Evolutionary conservation across 768 basidiomycete genomes (phyloP), one percentile per base, ranked within the genome.

Genomic region (Russula compacta): DNA sequence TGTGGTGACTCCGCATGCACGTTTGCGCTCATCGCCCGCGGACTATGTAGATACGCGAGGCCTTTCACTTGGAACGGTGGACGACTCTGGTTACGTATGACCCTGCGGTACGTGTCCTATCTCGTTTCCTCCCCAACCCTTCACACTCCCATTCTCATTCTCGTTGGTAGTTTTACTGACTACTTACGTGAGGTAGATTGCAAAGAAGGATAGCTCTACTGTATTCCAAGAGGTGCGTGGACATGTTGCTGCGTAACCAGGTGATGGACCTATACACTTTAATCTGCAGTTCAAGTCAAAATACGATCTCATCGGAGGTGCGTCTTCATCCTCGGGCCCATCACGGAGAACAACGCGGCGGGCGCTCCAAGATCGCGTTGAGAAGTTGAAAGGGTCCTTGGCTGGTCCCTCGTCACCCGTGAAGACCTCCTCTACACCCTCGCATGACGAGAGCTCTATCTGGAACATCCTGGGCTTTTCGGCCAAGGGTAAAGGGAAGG

Each of bases 41-140:
- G 60, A 14, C 59, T 14, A 46, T 21, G 44, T 63, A 92, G 87
- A 79, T 95, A 51, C 83, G 94, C 61, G 92, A 98, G 72, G 77
- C 83, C 60, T 98, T 95, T 72, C 94, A 98, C 69, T 78, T 95
- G 73, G 87, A 94, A 65, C 78, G 86, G 60, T 95, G 88, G 69
- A 81, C 83, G 3, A 84, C 81, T 29, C 78, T 95, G 76, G 73
- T 93, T 39, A 78, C 77, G 19, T 98, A 84, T 71, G 81, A 95
- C 72, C 94, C 93, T 9, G 71, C 76, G 72, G 88, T 89, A 82
- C 69, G 56, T 21, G 29, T 36, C 21, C 49, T 57, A 4, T 36
- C 12, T 46, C 35, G 10, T 6, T 48, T 12, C 35, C 35, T 47
- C 14, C 33, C 17, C 52, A 17, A 8, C 6, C 19, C 32, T n/a